phyloP scores from a whole-genome alignment of 305 asterid species.

The Nicotiana rustica region DNA sequence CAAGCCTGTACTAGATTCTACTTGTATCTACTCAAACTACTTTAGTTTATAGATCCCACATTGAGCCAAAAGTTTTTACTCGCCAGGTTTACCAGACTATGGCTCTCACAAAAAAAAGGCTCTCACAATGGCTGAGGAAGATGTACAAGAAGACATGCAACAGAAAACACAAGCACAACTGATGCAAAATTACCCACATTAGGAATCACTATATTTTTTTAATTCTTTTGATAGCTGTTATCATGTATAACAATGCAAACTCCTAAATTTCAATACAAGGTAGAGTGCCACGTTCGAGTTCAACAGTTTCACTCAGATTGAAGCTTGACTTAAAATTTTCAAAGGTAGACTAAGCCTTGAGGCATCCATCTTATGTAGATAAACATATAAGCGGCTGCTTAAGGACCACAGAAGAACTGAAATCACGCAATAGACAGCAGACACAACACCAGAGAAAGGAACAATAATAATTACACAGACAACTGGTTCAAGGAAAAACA shows the following conservation, averaged over 20 bases:
- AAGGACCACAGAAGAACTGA: neutral
- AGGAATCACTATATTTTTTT: neutral
- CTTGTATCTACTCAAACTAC: slow-evolving; percentile 27
- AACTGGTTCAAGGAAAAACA: slow-evolving; percentile 7
- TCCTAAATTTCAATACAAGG: slow-evolving; percentile 21
- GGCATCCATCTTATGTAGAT: neutral
- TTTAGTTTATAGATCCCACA: neutral
- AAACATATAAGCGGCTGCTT: neutral
- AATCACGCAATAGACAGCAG: neutral
- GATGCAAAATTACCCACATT: neutral
- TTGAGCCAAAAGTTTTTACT: neutral
- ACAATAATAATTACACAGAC: neutral
- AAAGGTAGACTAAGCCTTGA: neutral
- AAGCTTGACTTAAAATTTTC: slow-evolving; percentile 11
- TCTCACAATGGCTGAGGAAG: neutral
- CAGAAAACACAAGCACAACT: slow-evolving; percentile 24
- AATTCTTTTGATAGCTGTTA: neutral
- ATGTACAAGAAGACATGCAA: neutral
- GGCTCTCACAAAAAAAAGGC: neutral
- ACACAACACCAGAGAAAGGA: slow-evolving; percentile 9
- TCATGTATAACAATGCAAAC: neutral
- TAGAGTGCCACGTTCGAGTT: neutral
- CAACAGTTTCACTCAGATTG: neutral
- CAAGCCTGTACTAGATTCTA: neutral
- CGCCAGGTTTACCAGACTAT: neutral